Conservation (phyloP, 2,329 filamentous ascomycete genomes). For the Verticillium albo-atrum region DNA sequence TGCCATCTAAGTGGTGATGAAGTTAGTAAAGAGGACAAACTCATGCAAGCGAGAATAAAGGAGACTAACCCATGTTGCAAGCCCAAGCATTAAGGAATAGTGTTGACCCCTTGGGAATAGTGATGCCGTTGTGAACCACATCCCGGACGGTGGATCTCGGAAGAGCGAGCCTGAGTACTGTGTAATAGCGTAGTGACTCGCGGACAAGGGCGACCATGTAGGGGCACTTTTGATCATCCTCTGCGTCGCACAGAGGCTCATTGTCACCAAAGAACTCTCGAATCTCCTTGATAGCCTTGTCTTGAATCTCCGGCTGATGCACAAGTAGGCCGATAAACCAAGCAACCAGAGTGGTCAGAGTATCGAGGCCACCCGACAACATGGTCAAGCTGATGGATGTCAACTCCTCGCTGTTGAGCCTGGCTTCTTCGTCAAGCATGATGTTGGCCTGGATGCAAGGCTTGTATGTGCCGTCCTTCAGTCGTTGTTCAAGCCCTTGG, state of each 20-base stretch:
- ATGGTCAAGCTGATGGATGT: constrained; percentile 64
- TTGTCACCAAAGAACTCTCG: constrained; percentile 44
- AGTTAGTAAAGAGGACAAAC: not conserved
- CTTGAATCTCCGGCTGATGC: constrained; percentile 56
- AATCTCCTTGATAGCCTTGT: constrained; percentile 54
- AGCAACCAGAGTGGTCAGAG: constrained; percentile 59
- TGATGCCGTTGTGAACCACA: constrained; percentile 50
- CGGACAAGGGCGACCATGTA: constrained; percentile 61
- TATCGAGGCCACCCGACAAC: constrained; percentile 63
- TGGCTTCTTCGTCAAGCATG: constrained; percentile 59
- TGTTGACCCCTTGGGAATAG: constrained; percentile 58
- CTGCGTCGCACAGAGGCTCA: constrained; percentile 53
- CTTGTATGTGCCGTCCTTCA: constrained; percentile 55
- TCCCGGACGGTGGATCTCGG: constrained; percentile 59
- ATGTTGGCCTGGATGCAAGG: constrained; percentile 66
- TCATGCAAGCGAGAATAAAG: not conserved
- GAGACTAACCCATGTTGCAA: constrained; percentile 58
- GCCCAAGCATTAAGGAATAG: constrained; percentile 66
- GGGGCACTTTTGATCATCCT: constrained; percentile 59
- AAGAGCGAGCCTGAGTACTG: constrained; percentile 57
- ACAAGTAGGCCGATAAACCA: constrained; percentile 61
- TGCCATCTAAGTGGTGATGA: constrained; percentile 29
- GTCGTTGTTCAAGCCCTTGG: constrained; percentile 52
- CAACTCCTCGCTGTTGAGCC: constrained; percentile 57
- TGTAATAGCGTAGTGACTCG: constrained; percentile 59